phyloP scores from a whole-genome alignment of 108 stramenopile genomes.

The Pseudonitzschia multistriata region DNA sequence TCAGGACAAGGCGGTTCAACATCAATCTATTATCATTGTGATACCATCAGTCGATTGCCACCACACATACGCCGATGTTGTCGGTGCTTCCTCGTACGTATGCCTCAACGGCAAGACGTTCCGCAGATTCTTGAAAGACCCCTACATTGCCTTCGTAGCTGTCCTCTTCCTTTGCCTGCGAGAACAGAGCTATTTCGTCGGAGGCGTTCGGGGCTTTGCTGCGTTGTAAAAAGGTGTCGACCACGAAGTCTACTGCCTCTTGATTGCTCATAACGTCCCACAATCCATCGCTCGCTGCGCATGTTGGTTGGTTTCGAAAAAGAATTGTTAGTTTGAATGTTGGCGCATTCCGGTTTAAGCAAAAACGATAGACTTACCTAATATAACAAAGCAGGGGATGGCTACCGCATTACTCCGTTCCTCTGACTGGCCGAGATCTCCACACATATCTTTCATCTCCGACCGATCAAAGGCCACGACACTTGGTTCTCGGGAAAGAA shows the following conservation, averaged over 20 bases:
- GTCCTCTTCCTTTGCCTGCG: constrained; percentile 10
- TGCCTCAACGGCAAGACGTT: constrained; percentile 82
- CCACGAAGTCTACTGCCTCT: constrained; percentile 83
- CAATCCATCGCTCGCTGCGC: constrained; percentile 86
- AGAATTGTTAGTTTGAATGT: not conserved
- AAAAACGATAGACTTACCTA: constrained; percentile 28
- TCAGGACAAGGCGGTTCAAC: no score
- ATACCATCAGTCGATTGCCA: constrained; percentile 19
- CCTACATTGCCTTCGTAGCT: constrained; percentile 21
- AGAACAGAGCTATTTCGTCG: not conserved
- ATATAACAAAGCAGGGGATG: constrained; percentile 77
- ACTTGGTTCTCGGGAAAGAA: constrained; percentile 63
- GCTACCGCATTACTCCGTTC: not conserved
- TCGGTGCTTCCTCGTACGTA: constrained; percentile 89
- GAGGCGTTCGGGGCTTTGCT: not conserved
- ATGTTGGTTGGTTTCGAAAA: not conserved
- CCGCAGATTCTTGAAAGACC: constrained; percentile 80
- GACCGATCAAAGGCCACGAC: constrained; percentile 54
- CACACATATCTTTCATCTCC: constrained; percentile 45
- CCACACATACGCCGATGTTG: constrained; percentile 93
- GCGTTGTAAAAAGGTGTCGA: constrained; percentile 29
- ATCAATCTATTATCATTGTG: no score
- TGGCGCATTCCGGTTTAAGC: not conserved
- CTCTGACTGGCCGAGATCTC: constrained; percentile 9
- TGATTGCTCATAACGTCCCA: constrained; percentile 93